These are phyloP conservation scores for Ceratocystis eucalypticola DNA, from an alignment of 2,329 filamentous ascomycete genomes.

Conservation along the genomic window DNA sequence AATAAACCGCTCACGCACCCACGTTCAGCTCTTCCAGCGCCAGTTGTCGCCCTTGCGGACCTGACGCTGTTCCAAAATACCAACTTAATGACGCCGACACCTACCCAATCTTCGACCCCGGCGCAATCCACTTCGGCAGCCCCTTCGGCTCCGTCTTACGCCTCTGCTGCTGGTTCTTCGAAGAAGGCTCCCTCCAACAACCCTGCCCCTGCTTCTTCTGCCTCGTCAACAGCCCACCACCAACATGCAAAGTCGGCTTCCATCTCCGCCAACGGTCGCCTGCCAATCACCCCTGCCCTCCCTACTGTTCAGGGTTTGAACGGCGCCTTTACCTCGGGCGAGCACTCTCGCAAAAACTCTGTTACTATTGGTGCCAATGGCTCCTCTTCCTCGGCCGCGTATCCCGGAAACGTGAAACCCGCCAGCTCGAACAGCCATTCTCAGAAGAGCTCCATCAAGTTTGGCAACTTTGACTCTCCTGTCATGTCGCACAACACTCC, in stretches of 20 bases:
- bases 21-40: slow-evolving; percentile 18
- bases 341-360: slow-evolving; percentile 75
- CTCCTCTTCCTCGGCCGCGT: slow-evolving; percentile 54
- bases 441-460: slow-evolving; percentile 57
- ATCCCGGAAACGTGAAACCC: slow-evolving; percentile 64
- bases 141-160: slow-evolving; percentile 49
- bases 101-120: slow-evolving; percentile 38
- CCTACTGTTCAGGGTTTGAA: slow-evolving; percentile 31
- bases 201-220: neutral
- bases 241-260: slow-evolving; percentile 52
- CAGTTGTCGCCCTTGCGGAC: slow-evolving; percentile 19
- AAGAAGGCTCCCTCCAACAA: slow-evolving; percentile 47
- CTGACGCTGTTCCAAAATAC: slow-evolving; percentile 18
- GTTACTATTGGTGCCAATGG: slow-evolving; percentile 83
- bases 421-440: slow-evolving; percentile 45
- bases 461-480: slow-evolving; percentile 63
- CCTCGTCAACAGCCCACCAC: slow-evolving; percentile 35
- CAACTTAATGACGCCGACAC: slow-evolving; percentile 44
- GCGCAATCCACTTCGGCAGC: slow-evolving; percentile 42
- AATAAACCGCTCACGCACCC: slow-evolving; percentile 8
- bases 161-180: slow-evolving; percentile 49
- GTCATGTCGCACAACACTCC: slow-evolving; percentile 54
- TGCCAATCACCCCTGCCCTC: slow-evolving; percentile 54
- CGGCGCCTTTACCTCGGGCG: slow-evolving; percentile 33
- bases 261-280: slow-evolving; percentile 74